Evolutionary conservation across 768 basidiomycete species (phyloP).

Genomic region (Tremella fuciformis): DNA sequence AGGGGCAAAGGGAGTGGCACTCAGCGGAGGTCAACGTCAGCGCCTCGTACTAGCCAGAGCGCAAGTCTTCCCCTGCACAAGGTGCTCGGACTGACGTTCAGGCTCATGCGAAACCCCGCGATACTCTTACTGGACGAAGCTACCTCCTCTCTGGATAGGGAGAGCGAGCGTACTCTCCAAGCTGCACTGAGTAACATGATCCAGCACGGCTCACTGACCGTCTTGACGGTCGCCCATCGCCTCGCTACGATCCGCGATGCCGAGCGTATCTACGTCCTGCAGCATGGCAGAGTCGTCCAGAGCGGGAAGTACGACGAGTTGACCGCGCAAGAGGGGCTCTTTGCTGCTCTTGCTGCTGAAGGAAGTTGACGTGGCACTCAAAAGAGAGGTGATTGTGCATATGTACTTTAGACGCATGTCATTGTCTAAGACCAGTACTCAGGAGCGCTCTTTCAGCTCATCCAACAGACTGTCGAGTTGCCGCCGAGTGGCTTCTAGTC

Average conservation of each 20-base stretch:
- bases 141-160: background rate
- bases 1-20: background rate
- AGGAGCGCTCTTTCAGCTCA: too few relatives aligned
- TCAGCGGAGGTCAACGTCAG: background rate
- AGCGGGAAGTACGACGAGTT: background rate
- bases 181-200: background rate
- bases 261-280: background rate
- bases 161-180: background rate
- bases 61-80: background rate
- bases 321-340: background rate
- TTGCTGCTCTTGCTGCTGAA: too few relatives aligned
- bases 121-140: constrained; percentile 3
- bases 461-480: too few relatives aligned
- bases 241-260: background rate
- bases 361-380: too few relatives aligned
- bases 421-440: too few relatives aligned
- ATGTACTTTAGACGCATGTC: too few relatives aligned
- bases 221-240: background rate
- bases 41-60: background rate
- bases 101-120: background rate
- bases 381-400: too few relatives aligned
- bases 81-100: too few relatives aligned
- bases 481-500: too few relatives aligned
- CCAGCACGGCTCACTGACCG: background rate
- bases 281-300: background rate